phyloP scores from a whole-genome alignment of 148 eudicot genomes.

The Nepenthes mirabilis region DNA sequence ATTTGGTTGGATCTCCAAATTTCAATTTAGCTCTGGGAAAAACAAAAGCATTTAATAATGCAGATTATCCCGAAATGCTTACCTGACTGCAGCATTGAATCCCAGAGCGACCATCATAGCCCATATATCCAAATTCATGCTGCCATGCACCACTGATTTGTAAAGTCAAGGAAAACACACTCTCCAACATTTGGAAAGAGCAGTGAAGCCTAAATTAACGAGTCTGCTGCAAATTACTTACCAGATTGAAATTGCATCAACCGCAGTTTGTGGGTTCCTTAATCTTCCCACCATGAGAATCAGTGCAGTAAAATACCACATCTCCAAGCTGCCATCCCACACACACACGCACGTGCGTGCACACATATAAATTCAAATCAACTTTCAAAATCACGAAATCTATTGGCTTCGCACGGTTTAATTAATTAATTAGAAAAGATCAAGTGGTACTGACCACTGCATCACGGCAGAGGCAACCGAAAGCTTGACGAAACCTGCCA shows the following conservation, averaged over 20 bases:
- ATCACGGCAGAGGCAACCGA: conserved; percentile 30
- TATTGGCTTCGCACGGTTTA: background rate
- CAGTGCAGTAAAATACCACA: conserved; percentile 36
- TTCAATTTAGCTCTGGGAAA: too few relatives aligned
- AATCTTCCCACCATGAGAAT: conserved; percentile 51
- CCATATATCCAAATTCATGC: conserved; percentile 41
- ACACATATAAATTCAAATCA: too few relatives aligned
- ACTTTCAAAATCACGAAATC: background rate
- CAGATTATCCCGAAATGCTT: background rate
- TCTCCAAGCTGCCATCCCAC: conserved; percentile 34
- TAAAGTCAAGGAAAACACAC: background rate
- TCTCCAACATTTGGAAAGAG: too few relatives aligned
- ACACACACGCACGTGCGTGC: background rate
- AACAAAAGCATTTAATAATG: too few relatives aligned
- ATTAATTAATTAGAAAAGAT: background rate
- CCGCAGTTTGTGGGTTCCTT: conserved; percentile 32
- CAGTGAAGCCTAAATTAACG: too few relatives aligned
- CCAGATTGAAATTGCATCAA: conserved; percentile 43
- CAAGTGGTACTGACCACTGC: conserved; percentile 15
- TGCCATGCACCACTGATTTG: conserved; percentile 1
- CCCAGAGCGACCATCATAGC: conserved; percentile 36
- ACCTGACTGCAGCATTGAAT: conserved; percentile 48
- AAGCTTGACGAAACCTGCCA: conserved; percentile 22
- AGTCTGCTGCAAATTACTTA: background rate
- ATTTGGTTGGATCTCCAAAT: background rate